Conservation (phyloP, 139 green algal species). For the Asterochloris sp. region DNA sequence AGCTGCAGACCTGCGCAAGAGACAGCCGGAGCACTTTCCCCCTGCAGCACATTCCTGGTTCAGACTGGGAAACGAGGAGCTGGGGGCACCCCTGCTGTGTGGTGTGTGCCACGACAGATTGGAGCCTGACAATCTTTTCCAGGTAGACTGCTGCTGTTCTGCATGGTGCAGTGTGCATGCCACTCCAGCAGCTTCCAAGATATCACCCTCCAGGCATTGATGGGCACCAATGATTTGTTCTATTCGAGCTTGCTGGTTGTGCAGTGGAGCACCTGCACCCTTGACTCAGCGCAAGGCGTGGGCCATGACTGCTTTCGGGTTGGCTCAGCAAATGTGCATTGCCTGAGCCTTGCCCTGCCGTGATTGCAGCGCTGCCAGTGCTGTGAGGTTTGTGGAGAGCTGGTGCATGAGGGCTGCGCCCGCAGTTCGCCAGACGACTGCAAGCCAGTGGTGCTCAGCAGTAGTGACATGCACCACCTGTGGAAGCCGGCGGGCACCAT, state of each 20-base stretch:
- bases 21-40: constrained; percentile 17
- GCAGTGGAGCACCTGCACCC: not conserved
- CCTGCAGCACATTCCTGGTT: constrained; percentile 21
- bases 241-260: not conserved
- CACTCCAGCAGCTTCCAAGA: not conserved
- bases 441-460: constrained; percentile 25
- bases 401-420: constrained; percentile 54
- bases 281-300: not conserved
- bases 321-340: not conserved
- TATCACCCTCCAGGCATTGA: not conserved
- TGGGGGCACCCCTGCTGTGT: constrained; percentile 36
- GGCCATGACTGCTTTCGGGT: not conserved
- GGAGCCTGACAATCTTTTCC: constrained; percentile 8
- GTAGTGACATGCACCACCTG: constrained; percentile 26
- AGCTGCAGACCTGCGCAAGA: constrained; percentile 20
- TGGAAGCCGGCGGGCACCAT: constrained; percentile 25
- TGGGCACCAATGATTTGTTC: not conserved
- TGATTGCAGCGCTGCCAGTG: constrained; percentile 22
- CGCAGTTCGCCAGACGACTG: constrained; percentile 41
- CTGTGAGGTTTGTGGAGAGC: constrained; percentile 58
- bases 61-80: constrained; percentile 12
- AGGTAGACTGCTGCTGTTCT: not conserved
- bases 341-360: not conserved
- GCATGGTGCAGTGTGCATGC: not conserved
- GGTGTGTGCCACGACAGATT: constrained; percentile 30